Base-by-base conservation (phyloP, 495 filamentous ascomycete species). In the Podospora conica region DNA sequence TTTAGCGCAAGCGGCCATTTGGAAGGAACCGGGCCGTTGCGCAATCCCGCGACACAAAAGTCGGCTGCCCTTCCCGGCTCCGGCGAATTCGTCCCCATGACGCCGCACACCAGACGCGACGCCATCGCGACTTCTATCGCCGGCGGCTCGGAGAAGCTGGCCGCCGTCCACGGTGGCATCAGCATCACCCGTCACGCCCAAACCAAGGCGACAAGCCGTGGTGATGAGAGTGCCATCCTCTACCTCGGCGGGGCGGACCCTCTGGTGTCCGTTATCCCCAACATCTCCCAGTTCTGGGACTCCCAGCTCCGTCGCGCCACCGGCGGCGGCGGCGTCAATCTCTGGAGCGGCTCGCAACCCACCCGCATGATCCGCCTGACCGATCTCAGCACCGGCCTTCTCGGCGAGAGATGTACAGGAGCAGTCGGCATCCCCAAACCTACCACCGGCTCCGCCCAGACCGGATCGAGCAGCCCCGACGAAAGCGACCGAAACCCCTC, bases 1-100 rank as follows among this genome's bases (percentile, higher is more conserved):
- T 96, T 91, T 71, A 86, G 86, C 60, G 76, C 93, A 12, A 84
- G 82, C 21, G 91, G 91, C 23, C 90, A 88, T 61, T 80, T 91
- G 60, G 80, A 87, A 60, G 76, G 81, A 24, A 77, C 78, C 31
- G 76, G 77, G 72, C 77, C 76, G 60, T 72, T 79, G 55, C 75
- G 77, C 29, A 82, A 79, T 60, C 68, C 75, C 48, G 71, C 79
- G 72, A 65, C 79, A 67, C 79, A 86, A 6, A 86, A 82, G 66
- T 73, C 76, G 11, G 71, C 78, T 22, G 70, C 75, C 3, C 54
- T 63, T 9, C 68, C 75, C 4, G 74, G 70, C 6, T 65, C 68
- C 1, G 66, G 74, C 15, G 78, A 81, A 23, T 88, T 96, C 60
- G 89, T 87, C 1, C 92, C 92, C 0, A 91, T 93, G 88, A 96